Evolutionary conservation across 176 grass and related monocot genomes (phyloP), one percentile per base, ranked within the genome.

Genomic region (Carex scoparia): DNA sequence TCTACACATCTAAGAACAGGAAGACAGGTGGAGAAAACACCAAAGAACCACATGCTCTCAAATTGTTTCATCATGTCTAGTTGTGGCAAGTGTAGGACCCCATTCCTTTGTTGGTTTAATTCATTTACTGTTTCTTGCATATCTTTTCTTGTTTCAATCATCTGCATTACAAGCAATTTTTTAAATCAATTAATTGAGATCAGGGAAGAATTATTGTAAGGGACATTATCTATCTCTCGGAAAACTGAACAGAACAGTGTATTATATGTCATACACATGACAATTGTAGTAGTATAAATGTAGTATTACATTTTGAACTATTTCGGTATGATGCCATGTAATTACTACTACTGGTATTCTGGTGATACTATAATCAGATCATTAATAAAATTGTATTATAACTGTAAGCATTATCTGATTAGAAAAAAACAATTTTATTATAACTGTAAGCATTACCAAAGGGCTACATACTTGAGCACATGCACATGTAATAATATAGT

Each of bases 21-120:
- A 65, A 28, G 81, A 67, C 81, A 83, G 12, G 81, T 33, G 4
- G 81, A 69, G 63, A 83, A 83, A 83, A 83, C 56, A 32, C 61
- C 42, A 53, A 67, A 83, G 49, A 69, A 16, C 30, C 81, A 53
- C 40, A 35, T 35, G 13, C 48, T 83, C 15, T 12, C 63, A 30
- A 68, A 69, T 53, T 67, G 59, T 63, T 51, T 83, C 63, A 83
- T 55, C 74, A 79, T 58, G 51, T 67, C 42, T 55, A 65, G 27
- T 69, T 56, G 18, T 33, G 42, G 60, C 23, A 49, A 65, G 12
- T 82, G 15, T 44, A 60, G 18, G 48, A 65, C 65, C 4, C 7
- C 28, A 37, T 82, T 65, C 18, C 28, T 56, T 57, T 58, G 51
- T 13, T 14, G 37, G 33, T 64, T 46, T 12, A 61, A 38, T 82